Conservation (phyloP, 257 asterid species). For the Misopates orontium region DNA sequence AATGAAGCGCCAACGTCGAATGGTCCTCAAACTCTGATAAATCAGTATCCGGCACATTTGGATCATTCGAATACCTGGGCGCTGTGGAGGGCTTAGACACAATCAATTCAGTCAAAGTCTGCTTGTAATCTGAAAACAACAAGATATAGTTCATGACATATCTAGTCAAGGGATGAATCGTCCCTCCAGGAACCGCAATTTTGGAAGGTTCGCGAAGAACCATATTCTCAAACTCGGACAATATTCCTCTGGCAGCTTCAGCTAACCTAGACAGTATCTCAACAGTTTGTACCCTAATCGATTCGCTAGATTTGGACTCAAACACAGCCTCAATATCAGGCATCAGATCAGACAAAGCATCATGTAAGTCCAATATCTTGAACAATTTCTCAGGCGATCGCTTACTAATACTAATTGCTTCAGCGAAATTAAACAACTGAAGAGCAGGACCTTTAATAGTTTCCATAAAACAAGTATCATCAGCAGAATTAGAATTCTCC, state of each 20-base stretch:
- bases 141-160: constrained; percentile 50
- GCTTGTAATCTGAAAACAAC: constrained; percentile 44
- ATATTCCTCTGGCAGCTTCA: constrained; percentile 43
- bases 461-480: constrained; percentile 44
- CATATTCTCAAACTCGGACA: constrained; percentile 51
- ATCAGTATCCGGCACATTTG: constrained; percentile 38
- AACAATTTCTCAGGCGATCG: constrained; percentile 51
- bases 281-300: constrained; percentile 31
- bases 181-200: constrained; percentile 42
- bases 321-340: constrained; percentile 40
- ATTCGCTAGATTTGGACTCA: constrained; percentile 37
- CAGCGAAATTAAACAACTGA: constrained; percentile 46
- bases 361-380: constrained; percentile 48
- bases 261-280: constrained; percentile 45
- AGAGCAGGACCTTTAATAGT: constrained; percentile 41
- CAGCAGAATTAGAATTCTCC: constrained; percentile 31
- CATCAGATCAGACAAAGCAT: constrained; percentile 32
- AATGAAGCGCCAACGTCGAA: constrained; percentile 38
- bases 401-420: constrained; percentile 43
- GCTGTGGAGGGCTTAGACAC: constrained; percentile 43
- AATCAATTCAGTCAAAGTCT: constrained; percentile 39
- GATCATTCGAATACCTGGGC: constrained; percentile 35
- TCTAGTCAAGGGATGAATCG: constrained; percentile 52
- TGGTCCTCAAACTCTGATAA: constrained; percentile 36
- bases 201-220: constrained; percentile 44